Evolutionary conservation across 2,329 filamentous ascomycete species (phyloP), one percentile per base, ranked within the genome.

Genomic region (Trichophyton mentagrophytes): DNA sequence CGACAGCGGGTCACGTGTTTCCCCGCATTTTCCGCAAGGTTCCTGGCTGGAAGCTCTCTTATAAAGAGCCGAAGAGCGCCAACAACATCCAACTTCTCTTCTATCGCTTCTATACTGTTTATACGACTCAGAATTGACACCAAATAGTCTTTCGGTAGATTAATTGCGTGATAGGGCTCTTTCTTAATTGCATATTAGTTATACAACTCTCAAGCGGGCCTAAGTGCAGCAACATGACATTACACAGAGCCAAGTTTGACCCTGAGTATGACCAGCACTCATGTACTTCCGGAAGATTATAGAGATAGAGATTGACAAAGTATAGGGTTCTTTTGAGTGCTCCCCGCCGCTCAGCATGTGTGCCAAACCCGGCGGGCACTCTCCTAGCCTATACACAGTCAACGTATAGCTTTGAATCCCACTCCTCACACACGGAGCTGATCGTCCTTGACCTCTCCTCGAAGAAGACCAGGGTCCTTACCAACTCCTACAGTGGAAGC

Each of bases 321-420:
- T 56, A 11, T 51, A 78, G 76, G 70, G 73, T 77, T 55, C 71
- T 79, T 42, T 70, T 79, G 61, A 73, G 72, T 64, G 76, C 77
- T 60, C 77, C 77, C 36, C 71, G 77, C 62, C 71, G 77, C 63
- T 77, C 76, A 38, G 68, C 74, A 46, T 77, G 74, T 46, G 65
- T 73, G 58, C 77, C 77, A 30, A 78, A 77, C 65, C 67, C 76
- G 1, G 68, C 73, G 25, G 77, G 77, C n/a, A 78, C 72, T 13
- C 70, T 78, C 30, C 74, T 75, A 4, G 70, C 78, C 9, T 79
- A 77, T 66, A 78, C 74, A 7, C 76, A 78, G 60, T 76, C 76
- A 1, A 71, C 73, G n/a, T 79, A 79, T 64, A 78, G 76, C 22
- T 79, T 79, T 65, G 75, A 78, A 33, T 75, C 74, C 0, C 77